Evolutionary conservation across 2,329 filamentous ascomycete genomes (phyloP).

Genomic region (Mycosphaerella sp.): DNA sequence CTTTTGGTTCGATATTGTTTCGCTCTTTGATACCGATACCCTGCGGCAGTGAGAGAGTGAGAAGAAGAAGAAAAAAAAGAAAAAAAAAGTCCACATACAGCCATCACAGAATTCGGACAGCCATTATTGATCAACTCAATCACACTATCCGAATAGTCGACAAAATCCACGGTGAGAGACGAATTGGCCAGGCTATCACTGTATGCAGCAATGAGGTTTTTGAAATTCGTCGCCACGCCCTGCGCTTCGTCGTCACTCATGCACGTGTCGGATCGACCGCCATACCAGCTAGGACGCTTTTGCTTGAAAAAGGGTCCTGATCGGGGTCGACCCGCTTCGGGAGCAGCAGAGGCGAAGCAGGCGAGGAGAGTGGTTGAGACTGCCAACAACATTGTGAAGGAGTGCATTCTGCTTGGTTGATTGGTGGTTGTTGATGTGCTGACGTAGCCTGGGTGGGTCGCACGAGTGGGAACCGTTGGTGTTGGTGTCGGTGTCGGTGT

Average conservation of each 20-base stretch:
- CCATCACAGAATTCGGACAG: constrained; percentile 23
- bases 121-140: constrained; percentile 33
- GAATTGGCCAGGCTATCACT: constrained; percentile 26
- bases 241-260: constrained; percentile 24
- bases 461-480: background rate
- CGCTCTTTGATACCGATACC: too few relatives aligned
- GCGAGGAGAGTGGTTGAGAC: constrained; percentile 9
- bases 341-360: constrained; percentile 12
- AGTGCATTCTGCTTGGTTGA: constrained; percentile 20
- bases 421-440: background rate
- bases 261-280: constrained; percentile 22
- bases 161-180: constrained; percentile 28
- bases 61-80: background rate
- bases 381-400: constrained; percentile 19
- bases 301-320: constrained; percentile 1
- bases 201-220: constrained; percentile 31
- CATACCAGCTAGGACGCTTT: constrained; percentile 18
- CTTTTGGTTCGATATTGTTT: too few relatives aligned
- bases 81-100: constrained; percentile 19
- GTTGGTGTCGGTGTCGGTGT: background rate
- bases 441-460: constrained; percentile 5
- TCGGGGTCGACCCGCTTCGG: constrained; percentile 3
- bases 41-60: too few relatives aligned
- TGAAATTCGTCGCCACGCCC: constrained; percentile 30
- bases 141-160: constrained; percentile 34